Percentiles rank a stretch among this genome's conserved stretches.
Conservation (phyloP, 225 moss, liverwort and hornwort genomes). For the Antitrichia curtipendula region DNA sequence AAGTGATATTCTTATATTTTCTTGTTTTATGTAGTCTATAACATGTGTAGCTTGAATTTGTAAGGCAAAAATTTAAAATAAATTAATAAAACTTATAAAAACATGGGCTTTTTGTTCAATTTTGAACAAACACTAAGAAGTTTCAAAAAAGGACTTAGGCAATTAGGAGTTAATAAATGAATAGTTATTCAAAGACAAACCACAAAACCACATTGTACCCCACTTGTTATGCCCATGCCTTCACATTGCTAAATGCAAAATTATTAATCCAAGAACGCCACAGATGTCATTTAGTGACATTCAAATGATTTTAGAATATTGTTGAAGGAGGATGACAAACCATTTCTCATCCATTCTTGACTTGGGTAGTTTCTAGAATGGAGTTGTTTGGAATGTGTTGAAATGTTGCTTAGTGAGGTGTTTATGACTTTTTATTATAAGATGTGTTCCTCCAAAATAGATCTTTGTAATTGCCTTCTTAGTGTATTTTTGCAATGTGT, state of each 20-base stretch:
- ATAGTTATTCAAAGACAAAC: background rate
- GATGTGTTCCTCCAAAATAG: accelerated
- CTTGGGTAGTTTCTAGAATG: background rate
- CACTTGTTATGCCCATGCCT: accelerated
- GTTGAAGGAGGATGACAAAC: accelerated
- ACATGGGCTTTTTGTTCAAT: background rate
- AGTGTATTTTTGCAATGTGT: background rate
- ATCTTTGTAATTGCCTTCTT: background rate
- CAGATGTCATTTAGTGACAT: accelerated
- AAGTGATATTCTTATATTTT: background rate
- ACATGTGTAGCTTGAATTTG: background rate
- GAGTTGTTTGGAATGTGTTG: background rate
- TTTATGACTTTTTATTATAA: background rate
- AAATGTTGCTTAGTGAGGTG: background rate
- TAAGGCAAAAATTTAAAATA: accelerated
- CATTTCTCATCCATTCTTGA: background rate
- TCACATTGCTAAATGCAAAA: background rate
- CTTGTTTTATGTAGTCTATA: background rate
- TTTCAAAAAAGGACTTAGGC: background rate
- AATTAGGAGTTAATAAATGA: background rate
- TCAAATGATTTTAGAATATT: background rate
- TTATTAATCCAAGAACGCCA: accelerated
- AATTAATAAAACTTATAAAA: background rate
- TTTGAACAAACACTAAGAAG: background rate
- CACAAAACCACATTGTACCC: background rate